Evolutionary conservation across 2,329 filamentous ascomycete genomes (phyloP), one percentile per base, ranked within the genome.

Genomic region (Zymoseptoria tritici): DNA sequence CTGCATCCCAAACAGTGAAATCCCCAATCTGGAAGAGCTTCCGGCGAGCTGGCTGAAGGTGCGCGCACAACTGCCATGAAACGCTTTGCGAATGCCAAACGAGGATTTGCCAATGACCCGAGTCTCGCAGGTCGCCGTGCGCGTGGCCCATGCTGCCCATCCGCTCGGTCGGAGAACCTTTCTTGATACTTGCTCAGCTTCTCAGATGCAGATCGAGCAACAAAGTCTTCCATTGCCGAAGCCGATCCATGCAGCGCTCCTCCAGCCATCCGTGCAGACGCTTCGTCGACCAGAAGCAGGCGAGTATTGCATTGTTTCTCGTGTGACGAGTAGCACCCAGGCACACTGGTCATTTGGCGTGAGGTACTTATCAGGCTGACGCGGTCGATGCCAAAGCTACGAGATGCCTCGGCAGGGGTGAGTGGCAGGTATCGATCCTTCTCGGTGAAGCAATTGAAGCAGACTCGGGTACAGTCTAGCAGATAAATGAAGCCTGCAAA

Each of bases 401-500:
- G n/a, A 16, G 54, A 46, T 3, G 56, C 55, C 11, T 57, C 29
- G 19, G 20, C 3, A 51, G 26, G 20, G 2, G 55, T 54, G 8
- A 73, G 31, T 29, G 75, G 73, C 51, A 73, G 67, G 58, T 73
- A 77, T 53, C 63, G 60, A 0, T 50, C 24, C 2, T 69, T 57
- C n/a, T 57, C 54, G 31, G 70, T 67, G 60, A 76, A 73, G 66
- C 75, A 77, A 16, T 71, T 61, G 59, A 70, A 76, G 66, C 76
- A 79, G 54, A 78, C 73, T 1, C 76, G 73, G 29, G 64, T 64
- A 63, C 73, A 76, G 53, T 68, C 72, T 50, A 78, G 66, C 20
- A 77, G 69, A 62, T 77, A 77, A 54, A 78, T 65, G 58, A 76
- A 73, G 49, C 66, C 68, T 36, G 72, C 75, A 59, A 77, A 76